phyloP scores from a whole-genome alignment of 2,329 filamentous ascomycete genomes.

The Gnomoniopsis sp. region DNA sequence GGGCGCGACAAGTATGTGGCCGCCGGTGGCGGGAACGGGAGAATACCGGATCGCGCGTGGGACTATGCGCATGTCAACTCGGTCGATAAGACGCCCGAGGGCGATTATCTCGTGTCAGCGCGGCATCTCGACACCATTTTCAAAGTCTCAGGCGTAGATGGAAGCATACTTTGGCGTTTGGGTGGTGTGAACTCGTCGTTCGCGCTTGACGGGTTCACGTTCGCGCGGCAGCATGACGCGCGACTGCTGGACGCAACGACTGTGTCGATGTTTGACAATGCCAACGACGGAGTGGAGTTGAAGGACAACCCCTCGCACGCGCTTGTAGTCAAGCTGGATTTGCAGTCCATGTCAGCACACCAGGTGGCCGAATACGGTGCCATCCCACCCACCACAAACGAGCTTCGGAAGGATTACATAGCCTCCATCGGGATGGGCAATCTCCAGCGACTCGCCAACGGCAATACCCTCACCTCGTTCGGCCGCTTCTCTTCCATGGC shows the following conservation, averaged over 20 bases:
- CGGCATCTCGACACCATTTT: conserved; percentile 45
- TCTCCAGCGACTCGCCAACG: conserved; percentile 31
- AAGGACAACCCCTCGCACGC: conserved; percentile 14
- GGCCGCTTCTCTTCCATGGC: conserved; percentile 46
- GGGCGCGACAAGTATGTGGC: not conserved
- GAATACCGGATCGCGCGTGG: conserved; percentile 31
- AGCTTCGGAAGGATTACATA: conserved; percentile 5
- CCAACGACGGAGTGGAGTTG: conserved; percentile 19
- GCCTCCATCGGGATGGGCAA: conserved; percentile 22
- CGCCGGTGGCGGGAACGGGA: not conserved
- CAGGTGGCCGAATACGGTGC: conserved; percentile 11
- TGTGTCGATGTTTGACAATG: conserved; percentile 50
- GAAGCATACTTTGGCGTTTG: conserved; percentile 43
- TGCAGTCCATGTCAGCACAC: conserved; percentile 10
- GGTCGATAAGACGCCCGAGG: conserved; percentile 45
- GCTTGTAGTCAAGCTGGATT: conserved; percentile 18
- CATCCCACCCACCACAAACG: not conserved
- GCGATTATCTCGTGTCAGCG: conserved; percentile 47
- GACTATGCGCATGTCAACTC: conserved; percentile 57
- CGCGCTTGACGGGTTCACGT: conserved; percentile 12
- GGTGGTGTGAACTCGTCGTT: conserved; percentile 14
- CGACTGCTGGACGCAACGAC: conserved; percentile 33
- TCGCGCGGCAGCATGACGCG: conserved; percentile 46
- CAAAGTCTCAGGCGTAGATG: conserved; percentile 43
- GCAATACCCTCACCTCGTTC: conserved; percentile 46